phyloP scores from a whole-genome alignment of 73 alveolate genomes.

The Tetrahymena borealis region DNA sequence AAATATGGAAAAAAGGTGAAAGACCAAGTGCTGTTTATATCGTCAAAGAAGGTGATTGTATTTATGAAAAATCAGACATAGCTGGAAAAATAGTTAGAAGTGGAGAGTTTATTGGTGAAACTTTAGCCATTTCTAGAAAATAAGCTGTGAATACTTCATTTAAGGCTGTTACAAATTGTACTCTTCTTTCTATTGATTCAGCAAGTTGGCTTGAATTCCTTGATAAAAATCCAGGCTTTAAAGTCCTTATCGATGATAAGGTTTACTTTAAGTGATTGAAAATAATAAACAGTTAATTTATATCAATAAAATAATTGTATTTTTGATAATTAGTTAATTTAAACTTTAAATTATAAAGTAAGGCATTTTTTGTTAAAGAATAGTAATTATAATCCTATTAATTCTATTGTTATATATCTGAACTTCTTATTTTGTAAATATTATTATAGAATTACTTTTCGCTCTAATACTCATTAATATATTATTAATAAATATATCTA shows the following conservation, averaged over 20 bases:
- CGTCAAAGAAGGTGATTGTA: background rate
- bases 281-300: background rate
- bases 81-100: background rate
- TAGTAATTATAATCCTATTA: no score
- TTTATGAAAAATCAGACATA: background rate
- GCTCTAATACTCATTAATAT: no score
- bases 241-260: background rate
- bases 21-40: background rate
- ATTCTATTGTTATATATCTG: no score
- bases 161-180: background rate
- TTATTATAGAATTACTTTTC: no score
- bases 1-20: background rate
- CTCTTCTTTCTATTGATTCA: background rate
- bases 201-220: background rate
- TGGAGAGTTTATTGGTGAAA: background rate
- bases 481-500: no score
- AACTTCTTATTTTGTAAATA: no score
- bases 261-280: background rate
- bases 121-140: background rate
- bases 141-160: background rate
- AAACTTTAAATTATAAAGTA: no score
- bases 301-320: no score
- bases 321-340: no score
- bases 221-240: background rate
- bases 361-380: no score